Base-by-base conservation (phyloP, 169 alveolate species). In the Eimeria praecox region DNA sequence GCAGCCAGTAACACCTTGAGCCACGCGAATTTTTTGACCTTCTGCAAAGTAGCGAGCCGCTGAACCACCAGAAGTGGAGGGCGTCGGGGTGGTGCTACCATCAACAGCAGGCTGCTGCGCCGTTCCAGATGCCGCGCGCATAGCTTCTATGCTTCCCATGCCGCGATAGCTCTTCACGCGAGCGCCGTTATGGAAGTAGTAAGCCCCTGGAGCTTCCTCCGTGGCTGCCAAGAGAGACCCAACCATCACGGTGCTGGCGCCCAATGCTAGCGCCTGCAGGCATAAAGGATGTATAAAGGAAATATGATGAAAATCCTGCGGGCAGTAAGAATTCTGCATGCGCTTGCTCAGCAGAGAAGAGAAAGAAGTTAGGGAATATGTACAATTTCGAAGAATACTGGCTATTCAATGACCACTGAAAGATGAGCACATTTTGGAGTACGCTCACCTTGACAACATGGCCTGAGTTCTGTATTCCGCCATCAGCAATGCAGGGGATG, bases 161-260 rank as follows among this genome's bases (percentile, higher is more conserved):
- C 98, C 98, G 38, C 98, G 97, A 95, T 97, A 97, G 77, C 96
- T 95, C 96, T 97, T 97, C 86, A 96, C 92, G 30, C 97, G 96
- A 77, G 93, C 87, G 86, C 99, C 99, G 78, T 98, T 97, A 71
- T 98, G 97, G 97, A 97, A 98, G 97, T 97, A 97, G 94, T 98
- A 98, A 44, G 98, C 99, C 4, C 99, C 99, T 20, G 99, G 99
- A 33, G 99, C 97, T 96, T 99, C 99, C 86, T 97, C 98, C 44
- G 99, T 99, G n/a, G 99, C 99, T 6, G 99, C 99, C 42, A 98
- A 94, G 75, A 98, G 95, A 52, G 98, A 98, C 8, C 99, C 99
- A 35, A 97, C 96, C 99, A 99, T 99, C 46, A 98, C 99, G 64
- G 98, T 94, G 93, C 98, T 97, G 59, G 99, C 99, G n/a, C 99